Evolutionary conservation across 2,329 filamentous ascomycete species (phyloP), one percentile per base, ranked within the genome.

Genomic region (Capronia epimyces): DNA sequence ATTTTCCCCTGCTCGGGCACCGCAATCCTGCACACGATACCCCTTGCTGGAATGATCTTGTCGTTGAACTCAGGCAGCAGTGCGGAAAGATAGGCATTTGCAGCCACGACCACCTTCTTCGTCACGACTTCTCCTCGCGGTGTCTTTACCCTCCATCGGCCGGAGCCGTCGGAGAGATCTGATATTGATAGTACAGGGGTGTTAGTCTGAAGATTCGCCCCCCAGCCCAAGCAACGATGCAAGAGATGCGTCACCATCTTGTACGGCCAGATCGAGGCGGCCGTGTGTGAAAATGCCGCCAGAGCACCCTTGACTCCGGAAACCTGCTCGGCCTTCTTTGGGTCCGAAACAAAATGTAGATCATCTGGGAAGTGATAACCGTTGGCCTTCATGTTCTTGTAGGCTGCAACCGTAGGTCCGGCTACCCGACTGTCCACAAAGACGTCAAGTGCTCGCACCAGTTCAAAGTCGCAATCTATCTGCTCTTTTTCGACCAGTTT

Each of bases 81-180:
- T 52, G 82, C 76, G 1, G 87, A 86, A 0, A 87, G 90, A 66
- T 95, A 94, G 2, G 75, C 90, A 64, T 95, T 95, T 1, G 86
- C 90, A 3, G 87, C 84, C 9, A 95, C 76, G 16, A 95, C 75
- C 15, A 95, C 79, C 27, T 79, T 75, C 10, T 72, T 69, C 1
- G 88, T 75, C 0, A 65, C 65, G 49, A 94, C 76, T 36, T 69
- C 71, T n/a, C 89, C 89, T 18, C 88, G 80, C 0, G 65, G 27
- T 0, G 89, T 94, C 41, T 87, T 91, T 43, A 81, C 72, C 0
- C 89, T 70, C 81, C 86, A 90, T 2, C 64, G 63, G 8, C 62
- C 57, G 24, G 56, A 52, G 1, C 46, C 15, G 36, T 60, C 59
- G 9, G 59, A 48, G 50, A 56, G 53, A 13, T 61, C 51, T 2